Base-by-base conservation (phyloP, 352 stramenopile species). In the Globisporangium irregulare region DNA sequence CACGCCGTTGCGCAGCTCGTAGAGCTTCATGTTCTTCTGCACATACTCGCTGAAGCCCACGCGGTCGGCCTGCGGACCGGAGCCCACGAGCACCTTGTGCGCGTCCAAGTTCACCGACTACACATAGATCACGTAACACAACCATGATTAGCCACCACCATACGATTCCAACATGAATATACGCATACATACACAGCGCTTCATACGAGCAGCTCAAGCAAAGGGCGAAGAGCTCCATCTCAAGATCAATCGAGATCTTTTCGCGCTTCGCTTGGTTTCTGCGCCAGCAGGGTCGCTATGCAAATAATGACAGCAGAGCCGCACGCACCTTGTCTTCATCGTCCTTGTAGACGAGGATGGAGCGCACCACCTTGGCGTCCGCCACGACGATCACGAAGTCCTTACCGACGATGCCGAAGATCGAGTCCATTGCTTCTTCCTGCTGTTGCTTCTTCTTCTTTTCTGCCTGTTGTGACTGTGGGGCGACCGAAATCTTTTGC, bases 291-390 rank as follows among this genome's bases (percentile, higher is more conserved):
- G 36, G 5, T 50, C 29, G 50, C 5, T 22, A 53, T 15, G 32
- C 1, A 48, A 34, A 53, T 29, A n/a, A 5, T 46, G 29, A 34
- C 4, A 38, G 22, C 38, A 14, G 24, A 1, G 57, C 4, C 55
- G 24, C 43, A 48, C 57, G 72, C 70, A 97, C 92, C 82, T 98
- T 98, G 73, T 98, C 92, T 75, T 97, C 85, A 65, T 97, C 88
- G 67, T 94, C 92, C 71, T 97, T 96, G 84, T 97, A 98, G 57
- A 98, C 91, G 59, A 98, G 77, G 69, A 98, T 97, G 34, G 91
- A 97, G 67, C 90, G 90, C 69, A 68, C 91, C 41, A 96, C 89
- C 71, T 97, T 96, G 67, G 84, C 88, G 79, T 98, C 92, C 18
- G 91, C 92, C 6, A 87, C 92, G 59, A 98, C 76, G 67, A 98